Evolutionary conservation across 2,329 filamentous ascomycete species (phyloP).

Genomic region (Penicillium digitatum): DNA sequence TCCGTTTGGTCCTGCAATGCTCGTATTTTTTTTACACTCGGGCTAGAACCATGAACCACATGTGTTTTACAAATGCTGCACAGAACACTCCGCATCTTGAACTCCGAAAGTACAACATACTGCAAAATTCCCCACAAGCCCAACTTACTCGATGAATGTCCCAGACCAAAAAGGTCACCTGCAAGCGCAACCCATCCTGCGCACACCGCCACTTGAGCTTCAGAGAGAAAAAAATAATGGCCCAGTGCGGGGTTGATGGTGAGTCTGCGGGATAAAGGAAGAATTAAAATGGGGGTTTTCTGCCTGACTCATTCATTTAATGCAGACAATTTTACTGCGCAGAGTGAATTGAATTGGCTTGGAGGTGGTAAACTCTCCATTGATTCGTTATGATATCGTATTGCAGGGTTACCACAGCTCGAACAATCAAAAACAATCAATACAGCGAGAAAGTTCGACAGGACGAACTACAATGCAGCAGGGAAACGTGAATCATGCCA

Average conservation of each 20-base stretch:
- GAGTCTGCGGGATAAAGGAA: not conserved
- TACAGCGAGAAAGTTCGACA: not conserved
- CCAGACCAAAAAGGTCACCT: constrained; percentile 8
- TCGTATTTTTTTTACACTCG: not conserved
- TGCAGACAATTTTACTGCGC: too few relatives aligned
- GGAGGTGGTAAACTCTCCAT: not conserved
- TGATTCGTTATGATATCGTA: not conserved
- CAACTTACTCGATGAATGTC: not conserved
- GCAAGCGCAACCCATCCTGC: constrained; percentile 17
- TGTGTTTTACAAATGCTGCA: not conserved
- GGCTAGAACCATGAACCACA: not conserved
- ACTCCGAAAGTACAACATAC: too few relatives aligned
- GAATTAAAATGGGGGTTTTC: not conserved
- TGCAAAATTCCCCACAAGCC: not conserved
- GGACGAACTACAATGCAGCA: not conserved
- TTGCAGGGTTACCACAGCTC: not conserved
- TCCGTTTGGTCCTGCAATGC: not conserved
- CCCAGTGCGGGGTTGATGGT: constrained; percentile 16
- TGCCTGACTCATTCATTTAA: constrained; percentile 8
- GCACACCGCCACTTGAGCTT: constrained; percentile 25
- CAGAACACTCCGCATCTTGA: not conserved
- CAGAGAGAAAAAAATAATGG: constrained; percentile 4
- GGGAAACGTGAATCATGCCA: not conserved
- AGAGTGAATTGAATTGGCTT: not conserved
- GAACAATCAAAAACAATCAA: not conserved